Evolutionary conservation across 352 stramenopile species (phyloP), one percentile per base, ranked within the genome.

Genomic region (Thraustochytrium sp.): DNA sequence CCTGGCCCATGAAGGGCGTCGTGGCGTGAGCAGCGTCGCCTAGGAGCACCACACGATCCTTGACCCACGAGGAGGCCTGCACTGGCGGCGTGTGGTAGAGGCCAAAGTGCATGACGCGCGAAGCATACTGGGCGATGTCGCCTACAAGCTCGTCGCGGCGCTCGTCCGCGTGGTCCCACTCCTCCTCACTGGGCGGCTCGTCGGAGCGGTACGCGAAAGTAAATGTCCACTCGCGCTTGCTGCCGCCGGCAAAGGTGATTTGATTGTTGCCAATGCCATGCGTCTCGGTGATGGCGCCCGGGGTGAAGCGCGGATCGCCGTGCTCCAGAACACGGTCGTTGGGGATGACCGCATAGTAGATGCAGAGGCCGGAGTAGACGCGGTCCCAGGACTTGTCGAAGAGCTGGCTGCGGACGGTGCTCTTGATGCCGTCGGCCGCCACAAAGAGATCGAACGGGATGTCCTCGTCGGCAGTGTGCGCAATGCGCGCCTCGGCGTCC

Each of bases 1-100:
- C 91, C 87, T 95, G 91, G 44, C 91, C 91, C 29, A 94, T 86
- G 78, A 93, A 94, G 2, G 91, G 91, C 26, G 90, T 90, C 88
- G 94, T 93, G 5, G 91, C 90, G 85, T 94, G 90, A 4, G 89
- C 89, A 4, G 89, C 86, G 85, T 94, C 90, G 13, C 90, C 90
- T 21, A 87, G 82, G 16, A 92, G 75, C 4, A 91, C 85, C 42
- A 89, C 85, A 36, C 85, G 65, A 36, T n/a, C 65, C 8, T 77
- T 77, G 34, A 77, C 65, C 65, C 65, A 77, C 8, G 29, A 40
- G 26, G 36, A 23, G 13, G 42, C 18, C 11, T 31, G 40, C n/a
- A n/a, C n/a, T 36, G 42, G 65, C 11, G 59, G 59, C 21, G 59
- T 72, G 59, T 77, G 49, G 31, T 77, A 62, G 13, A 77, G 65